Percentiles rank a stretch among this genome's conserved stretches.
These are phyloP conservation scores for Puccinia coronata DNA, from an alignment of 1,284 basidiomycete species.

Conservation along the genomic window DNA sequence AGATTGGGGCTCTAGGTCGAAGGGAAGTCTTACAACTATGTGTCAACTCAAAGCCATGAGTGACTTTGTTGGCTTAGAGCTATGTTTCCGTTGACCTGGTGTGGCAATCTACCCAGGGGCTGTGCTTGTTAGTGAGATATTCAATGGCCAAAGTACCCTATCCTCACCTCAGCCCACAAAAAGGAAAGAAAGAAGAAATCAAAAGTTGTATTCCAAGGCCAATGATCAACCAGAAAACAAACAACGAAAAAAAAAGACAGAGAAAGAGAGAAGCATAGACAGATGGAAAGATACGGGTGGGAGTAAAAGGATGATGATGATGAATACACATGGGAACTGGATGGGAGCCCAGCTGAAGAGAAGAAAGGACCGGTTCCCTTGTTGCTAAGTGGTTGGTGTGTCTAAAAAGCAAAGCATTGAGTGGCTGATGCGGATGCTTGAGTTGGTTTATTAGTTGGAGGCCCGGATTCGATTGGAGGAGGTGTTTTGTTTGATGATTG, in stretches of 20 bases:
- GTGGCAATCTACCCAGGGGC: too few relatives aligned
- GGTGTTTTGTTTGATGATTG: too few relatives aligned
- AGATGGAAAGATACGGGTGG: background rate
- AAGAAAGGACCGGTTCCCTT: background rate
- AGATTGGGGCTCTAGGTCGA: too few relatives aligned
- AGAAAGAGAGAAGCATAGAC: background rate
- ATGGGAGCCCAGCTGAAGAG: background rate
- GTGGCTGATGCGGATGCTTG: background rate
- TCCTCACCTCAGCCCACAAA: too few relatives aligned
- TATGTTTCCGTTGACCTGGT: too few relatives aligned
- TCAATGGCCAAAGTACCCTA: too few relatives aligned
- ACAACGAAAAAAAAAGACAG: background rate
- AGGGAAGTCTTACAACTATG: too few relatives aligned
- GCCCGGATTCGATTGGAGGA: too few relatives aligned
- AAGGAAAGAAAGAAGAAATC: background rate
- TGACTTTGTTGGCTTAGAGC: too few relatives aligned
- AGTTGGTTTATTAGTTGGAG: background rate
- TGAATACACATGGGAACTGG: background rate
- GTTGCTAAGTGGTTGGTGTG: background rate
- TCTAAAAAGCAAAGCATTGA: background rate
- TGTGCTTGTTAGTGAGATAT: too few relatives aligned
- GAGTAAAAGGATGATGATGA: background rate
- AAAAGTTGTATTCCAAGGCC: background rate
- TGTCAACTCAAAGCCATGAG: too few relatives aligned
- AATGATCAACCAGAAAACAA: background rate